Base-by-base conservation (phyloP, 306 rosid genomes). In the Cicer bijugum region DNA sequence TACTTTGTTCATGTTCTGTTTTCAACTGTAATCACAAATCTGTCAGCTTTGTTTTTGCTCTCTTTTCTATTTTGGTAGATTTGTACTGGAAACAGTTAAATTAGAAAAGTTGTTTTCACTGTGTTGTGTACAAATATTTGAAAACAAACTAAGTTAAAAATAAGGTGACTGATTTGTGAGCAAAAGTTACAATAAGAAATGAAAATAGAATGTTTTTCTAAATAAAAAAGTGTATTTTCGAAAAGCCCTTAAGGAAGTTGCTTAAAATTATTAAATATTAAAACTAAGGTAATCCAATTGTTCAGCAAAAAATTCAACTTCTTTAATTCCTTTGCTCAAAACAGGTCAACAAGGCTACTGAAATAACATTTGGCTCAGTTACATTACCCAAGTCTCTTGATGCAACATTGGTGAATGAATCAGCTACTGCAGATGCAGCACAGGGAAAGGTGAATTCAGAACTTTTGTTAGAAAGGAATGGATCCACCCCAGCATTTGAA, bases 381-480 rank as follows among this genome's bases (percentile, higher is more conserved):
- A 4, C 52, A 61, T 61, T 70, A 14, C 75, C 83, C 11, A 69
- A 82, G 73, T 60, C 85, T 76, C 74, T 75, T 17, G 85, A 70
- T 47, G 72, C 67, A 55, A 58, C 83, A 16, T 48, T 43, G 78
- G 12, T 59, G 59, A 69, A 73, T 28, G 81, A 19, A 77, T 15
- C 81, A 14, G 77, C 71, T 35, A 55, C 19, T 58, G 71, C 77
- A 38, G 83, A 76, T 55, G 78, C 82, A 42, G 53, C 75, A 12
- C 71, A 55, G 10, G 67, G 28, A 39, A 76, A 44, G 23, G 67
- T 76, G 76, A 69, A 75, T 11, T 68, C 42, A 10, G 79, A 78
- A 40, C 58, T 55, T 28, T 57, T 52, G 17, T 45, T 72, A 52
- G 80, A 63, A 56, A 81, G 52, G 72, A 63, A 71, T 15, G 84